Evolutionary conservation across 2,329 filamentous ascomycete genomes (phyloP).

Genomic region (Ilyonectria destructans): DNA sequence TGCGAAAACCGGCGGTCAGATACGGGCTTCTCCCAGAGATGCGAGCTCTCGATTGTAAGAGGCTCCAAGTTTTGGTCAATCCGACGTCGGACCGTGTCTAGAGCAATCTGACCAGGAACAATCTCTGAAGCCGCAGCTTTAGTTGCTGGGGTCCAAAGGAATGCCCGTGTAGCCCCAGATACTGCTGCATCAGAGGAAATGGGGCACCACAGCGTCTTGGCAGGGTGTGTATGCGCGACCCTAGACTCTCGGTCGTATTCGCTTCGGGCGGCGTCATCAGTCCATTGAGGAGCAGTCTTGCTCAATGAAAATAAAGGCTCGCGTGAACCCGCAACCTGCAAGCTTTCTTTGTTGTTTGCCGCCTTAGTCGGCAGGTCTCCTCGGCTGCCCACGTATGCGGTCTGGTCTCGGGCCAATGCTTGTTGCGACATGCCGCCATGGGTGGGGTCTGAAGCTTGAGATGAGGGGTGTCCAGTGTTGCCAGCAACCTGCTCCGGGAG

Average conservation of each 20-base stretch:
- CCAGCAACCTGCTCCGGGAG: constrained; percentile 9
- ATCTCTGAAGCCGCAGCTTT: constrained; percentile 31
- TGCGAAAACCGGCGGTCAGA: constrained; percentile 21
- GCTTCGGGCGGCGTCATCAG: constrained; percentile 64
- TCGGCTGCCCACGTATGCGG: constrained; percentile 25
- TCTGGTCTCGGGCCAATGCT: constrained; percentile 14
- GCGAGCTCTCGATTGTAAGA: constrained; percentile 44
- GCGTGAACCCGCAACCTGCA: constrained; percentile 47
- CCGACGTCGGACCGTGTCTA: constrained; percentile 18
- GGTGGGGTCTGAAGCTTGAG: constrained; percentile 18
- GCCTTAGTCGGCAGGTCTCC: constrained; percentile 14
- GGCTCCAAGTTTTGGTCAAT: constrained; percentile 33
- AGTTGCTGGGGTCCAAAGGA: constrained; percentile 44
- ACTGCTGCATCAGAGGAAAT: constrained; percentile 30
- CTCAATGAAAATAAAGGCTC: constrained; percentile 56
- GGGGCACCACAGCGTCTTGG: constrained; percentile 43
- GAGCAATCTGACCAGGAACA: constrained; percentile 26
- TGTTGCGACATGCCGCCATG: constrained; percentile 25
- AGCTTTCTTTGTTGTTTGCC: constrained; percentile 52
- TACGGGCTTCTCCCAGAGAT: constrained; percentile 41
- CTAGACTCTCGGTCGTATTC: constrained; percentile 51
- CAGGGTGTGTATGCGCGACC: constrained; percentile 29
- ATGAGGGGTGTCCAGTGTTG: constrained; percentile 29
- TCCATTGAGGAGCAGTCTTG: constrained; percentile 71
- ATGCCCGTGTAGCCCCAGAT: constrained; percentile 32